These are phyloP conservation scores for Boletellus ananas DNA, from an alignment of 768 basidiomycete species.

Conservation along the genomic window DNA sequence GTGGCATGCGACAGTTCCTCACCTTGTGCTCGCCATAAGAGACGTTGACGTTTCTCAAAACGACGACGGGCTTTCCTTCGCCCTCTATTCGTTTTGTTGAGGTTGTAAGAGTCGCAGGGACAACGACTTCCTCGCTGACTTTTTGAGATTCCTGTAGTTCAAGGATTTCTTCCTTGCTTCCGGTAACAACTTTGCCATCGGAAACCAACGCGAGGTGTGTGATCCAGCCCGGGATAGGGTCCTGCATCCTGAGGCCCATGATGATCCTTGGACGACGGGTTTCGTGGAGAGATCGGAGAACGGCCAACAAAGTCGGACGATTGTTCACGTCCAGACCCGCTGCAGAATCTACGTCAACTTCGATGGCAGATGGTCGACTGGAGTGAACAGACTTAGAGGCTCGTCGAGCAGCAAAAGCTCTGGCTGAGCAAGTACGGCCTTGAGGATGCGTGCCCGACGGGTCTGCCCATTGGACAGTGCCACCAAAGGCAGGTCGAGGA, in stretches of 20 bases:
- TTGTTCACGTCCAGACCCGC: conserved; percentile 73
- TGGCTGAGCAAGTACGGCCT: conserved; percentile 67
- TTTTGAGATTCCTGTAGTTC: conserved; percentile 18
- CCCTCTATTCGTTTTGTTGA: not conserved
- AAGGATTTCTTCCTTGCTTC: conserved; percentile 46
- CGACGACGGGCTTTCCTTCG: conserved; percentile 45
- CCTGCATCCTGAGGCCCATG: conserved; percentile 65
- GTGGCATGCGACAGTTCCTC: conserved; percentile 4
- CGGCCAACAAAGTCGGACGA: conserved; percentile 50
- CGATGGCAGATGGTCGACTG: not conserved
- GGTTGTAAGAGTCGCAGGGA: not conserved
- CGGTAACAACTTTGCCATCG: conserved; percentile 47
- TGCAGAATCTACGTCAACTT: conserved; percentile 26
- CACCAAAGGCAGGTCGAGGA: conserved; percentile 81
- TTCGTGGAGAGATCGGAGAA: conserved; percentile 53
- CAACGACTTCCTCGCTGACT: not conserved
- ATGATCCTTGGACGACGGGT: conserved; percentile 54
- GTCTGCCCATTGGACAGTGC: conserved; percentile 93
- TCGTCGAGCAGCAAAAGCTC: conserved; percentile 86
- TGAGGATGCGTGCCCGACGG: conserved; percentile 76
- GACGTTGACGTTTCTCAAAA: conserved; percentile 66
- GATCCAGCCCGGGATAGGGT: conserved; percentile 68
- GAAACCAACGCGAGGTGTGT: conserved; percentile 60
- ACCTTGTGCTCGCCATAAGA: conserved; percentile 65
- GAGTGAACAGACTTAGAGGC: conserved; percentile 62